These are phyloP conservation scores for Russula sp. DNA, from an alignment of 768 basidiomycete species.

Conservation along the genomic window DNA sequence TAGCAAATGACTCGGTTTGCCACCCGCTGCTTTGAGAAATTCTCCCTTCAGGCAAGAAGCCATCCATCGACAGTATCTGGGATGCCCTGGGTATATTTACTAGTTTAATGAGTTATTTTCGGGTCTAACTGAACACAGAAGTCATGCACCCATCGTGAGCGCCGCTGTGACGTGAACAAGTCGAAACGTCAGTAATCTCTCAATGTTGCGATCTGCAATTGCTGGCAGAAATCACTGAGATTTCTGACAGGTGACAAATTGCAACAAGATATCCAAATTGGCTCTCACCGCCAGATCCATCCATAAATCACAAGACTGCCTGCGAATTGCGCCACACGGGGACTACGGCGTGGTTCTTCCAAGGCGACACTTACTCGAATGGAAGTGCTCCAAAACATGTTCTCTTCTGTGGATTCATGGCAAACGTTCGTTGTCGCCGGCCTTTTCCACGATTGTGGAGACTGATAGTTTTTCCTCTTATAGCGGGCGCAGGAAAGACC, in stretches of 20 bases:
- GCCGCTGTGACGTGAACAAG: no score
- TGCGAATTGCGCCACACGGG: not conserved
- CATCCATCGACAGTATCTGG: not conserved
- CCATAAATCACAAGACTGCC: not conserved
- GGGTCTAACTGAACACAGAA: not conserved
- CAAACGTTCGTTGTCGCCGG: not conserved
- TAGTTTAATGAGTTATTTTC: no score
- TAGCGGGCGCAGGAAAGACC: not conserved
- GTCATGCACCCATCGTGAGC: not conserved
- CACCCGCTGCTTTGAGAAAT: not conserved
- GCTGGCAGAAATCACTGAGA: not conserved
- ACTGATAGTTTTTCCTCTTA: not conserved
- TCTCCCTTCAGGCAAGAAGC: not conserved
- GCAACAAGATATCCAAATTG: not conserved
- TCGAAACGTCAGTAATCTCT: not conserved
- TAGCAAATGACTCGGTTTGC: not conserved
- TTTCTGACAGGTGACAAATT: constrained; percentile 1
- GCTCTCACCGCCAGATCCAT: not conserved
- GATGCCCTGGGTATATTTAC: not conserved
- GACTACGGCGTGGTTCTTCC: not conserved
- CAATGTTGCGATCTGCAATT: not conserved
- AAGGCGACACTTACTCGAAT: not conserved
- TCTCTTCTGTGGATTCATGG: not conserved
- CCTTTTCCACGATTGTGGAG: not conserved
- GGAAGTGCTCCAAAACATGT: not conserved